Percentiles rank a stretch among this genome's conserved stretches.
These are phyloP conservation scores for Zymoseptoria pseudotritici DNA, from an alignment of 2,329 filamentous ascomycete genomes.

Conservation along the genomic window DNA sequence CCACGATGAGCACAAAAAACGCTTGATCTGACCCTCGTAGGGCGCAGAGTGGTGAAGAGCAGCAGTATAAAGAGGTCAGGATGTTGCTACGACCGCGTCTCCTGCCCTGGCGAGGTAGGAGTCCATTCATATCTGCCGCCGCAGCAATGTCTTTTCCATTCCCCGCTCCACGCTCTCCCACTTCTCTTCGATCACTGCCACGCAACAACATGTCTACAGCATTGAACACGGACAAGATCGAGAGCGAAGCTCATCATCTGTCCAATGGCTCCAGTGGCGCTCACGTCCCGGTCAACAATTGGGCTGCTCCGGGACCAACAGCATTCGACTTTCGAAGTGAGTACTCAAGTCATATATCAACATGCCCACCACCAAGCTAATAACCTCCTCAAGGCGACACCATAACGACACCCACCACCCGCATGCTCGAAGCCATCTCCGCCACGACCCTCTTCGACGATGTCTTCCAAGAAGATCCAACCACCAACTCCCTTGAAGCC, in stretches of 20 bases:
- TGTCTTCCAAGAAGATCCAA: conserved; percentile 72
- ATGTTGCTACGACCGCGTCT: not conserved
- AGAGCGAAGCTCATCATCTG: conserved; percentile 9
- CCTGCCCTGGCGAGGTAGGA: not conserved
- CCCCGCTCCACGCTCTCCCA: not conserved
- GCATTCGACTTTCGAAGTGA: conserved; percentile 50
- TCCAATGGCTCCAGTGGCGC: conserved; percentile 11
- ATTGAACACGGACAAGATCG: conserved; percentile 8
- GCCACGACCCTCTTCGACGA: conserved; percentile 73
- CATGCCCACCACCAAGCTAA: not conserved
- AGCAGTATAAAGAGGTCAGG: not conserved
- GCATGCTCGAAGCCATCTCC: conserved; percentile 75
- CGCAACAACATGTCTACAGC: conserved; percentile 7
- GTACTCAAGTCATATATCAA: not conserved
- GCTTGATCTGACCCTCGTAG: not conserved
- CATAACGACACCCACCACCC: conserved; percentile 66
- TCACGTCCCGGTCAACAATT: conserved; percentile 24
- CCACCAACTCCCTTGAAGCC: conserved; percentile 67
- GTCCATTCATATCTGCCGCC: not conserved
- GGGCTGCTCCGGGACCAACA: conserved; percentile 42
- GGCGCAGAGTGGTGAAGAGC: not conserved
- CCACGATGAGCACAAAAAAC: not conserved
- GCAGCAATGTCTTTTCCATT: not conserved
- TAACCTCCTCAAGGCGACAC: conserved; percentile 43
- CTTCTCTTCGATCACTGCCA: not conserved